phyloP scores from a whole-genome alignment of 192 early-diverging fungal genomes.

The Rhizophagus prolifer region DNA sequence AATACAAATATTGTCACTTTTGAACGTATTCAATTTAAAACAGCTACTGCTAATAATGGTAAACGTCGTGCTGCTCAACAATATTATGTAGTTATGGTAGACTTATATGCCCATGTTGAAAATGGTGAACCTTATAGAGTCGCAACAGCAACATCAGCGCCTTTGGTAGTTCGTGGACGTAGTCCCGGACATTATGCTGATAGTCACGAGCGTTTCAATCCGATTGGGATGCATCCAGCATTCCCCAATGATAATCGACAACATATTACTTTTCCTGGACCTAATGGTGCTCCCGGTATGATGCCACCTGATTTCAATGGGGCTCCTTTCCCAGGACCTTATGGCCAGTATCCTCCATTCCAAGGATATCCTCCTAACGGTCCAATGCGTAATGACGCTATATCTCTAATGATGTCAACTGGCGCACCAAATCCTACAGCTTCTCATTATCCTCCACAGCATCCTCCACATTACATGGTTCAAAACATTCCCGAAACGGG shows the following conservation, averaged over 20 bases:
- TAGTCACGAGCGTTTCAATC: conserved; percentile 43
- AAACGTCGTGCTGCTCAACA: conserved; percentile 93
- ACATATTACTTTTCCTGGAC: conserved; percentile 1
- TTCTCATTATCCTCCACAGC: not conserved
- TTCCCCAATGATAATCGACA: conserved; percentile 20
- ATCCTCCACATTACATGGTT: conserved; percentile 40
- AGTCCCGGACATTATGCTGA: conserved; percentile 93
- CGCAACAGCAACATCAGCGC: conserved; percentile 72
- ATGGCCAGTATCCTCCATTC: conserved; percentile 26
- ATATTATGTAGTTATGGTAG: conserved; percentile 81
- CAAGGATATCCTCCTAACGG: not conserved
- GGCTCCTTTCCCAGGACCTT: conserved; percentile 26
- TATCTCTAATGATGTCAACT: conserved; percentile 16
- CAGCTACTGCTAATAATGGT: conserved; percentile 93
- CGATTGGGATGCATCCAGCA: conserved; percentile 26
- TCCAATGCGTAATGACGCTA: conserved; percentile 16
- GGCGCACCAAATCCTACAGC: not conserved
- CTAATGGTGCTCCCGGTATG: conserved; percentile 26
- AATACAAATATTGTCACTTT: conserved; percentile 68
- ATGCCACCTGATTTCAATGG: conserved; percentile 32
- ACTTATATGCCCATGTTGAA: conserved; percentile 72
- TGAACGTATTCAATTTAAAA: conserved; percentile 96
- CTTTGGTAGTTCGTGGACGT: conserved; percentile 89
- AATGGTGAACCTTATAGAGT: conserved; percentile 57
- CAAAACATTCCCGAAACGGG: conserved; percentile 39